A percentile compares a stretch with the other conserved stretches of the same genome.
Conservation (phyloP, 2,329 filamentous ascomycete species). For the Sporothrix euskadiensis region DNA sequence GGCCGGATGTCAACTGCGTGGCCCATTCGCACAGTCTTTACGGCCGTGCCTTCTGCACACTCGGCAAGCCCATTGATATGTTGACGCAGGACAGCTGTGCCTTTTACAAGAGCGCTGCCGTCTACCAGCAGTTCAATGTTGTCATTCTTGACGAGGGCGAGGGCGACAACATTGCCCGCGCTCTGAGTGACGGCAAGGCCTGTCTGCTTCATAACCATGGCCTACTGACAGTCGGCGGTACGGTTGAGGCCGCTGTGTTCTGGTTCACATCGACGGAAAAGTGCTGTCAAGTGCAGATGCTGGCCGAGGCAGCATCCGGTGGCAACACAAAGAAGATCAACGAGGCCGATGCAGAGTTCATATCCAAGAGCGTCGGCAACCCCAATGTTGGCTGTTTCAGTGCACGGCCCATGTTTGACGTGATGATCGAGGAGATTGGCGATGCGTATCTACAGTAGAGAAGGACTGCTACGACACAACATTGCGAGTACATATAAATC, state of each 20-base stretch:
- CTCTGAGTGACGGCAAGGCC: slow-evolving; percentile 52
- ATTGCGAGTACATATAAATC: not conserved
- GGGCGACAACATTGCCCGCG: slow-evolving; percentile 54
- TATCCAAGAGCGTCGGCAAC: slow-evolving; percentile 64
- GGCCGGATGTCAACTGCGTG: slow-evolving; percentile 51
- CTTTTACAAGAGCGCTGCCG: slow-evolving; percentile 50
- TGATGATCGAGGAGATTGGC: slow-evolving; percentile 38
- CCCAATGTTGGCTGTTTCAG: slow-evolving; percentile 67
- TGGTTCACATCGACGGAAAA: slow-evolving; percentile 60
- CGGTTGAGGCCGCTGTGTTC: slow-evolving; percentile 64
- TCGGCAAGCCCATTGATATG: slow-evolving; percentile 61
- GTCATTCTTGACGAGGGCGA: slow-evolving; percentile 59
- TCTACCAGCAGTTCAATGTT: slow-evolving; percentile 56
- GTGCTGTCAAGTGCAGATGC: slow-evolving; percentile 59
- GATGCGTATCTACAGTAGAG: slow-evolving; percentile 14
- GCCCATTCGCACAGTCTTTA: slow-evolving; percentile 52
- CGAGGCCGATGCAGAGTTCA: slow-evolving; percentile 67
- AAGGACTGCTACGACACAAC: not conserved
- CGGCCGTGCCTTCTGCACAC: slow-evolving; percentile 55
- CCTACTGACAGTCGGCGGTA: slow-evolving; percentile 58
- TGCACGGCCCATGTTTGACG: slow-evolving; percentile 70
- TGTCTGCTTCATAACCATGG: slow-evolving; percentile 63
- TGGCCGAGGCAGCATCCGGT: slow-evolving; percentile 55
- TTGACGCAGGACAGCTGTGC: slow-evolving; percentile 59
- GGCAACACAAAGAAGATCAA: slow-evolving; percentile 65